Conservation (phyloP, 345 rosid genomes). For the Turritis glabra region DNA sequence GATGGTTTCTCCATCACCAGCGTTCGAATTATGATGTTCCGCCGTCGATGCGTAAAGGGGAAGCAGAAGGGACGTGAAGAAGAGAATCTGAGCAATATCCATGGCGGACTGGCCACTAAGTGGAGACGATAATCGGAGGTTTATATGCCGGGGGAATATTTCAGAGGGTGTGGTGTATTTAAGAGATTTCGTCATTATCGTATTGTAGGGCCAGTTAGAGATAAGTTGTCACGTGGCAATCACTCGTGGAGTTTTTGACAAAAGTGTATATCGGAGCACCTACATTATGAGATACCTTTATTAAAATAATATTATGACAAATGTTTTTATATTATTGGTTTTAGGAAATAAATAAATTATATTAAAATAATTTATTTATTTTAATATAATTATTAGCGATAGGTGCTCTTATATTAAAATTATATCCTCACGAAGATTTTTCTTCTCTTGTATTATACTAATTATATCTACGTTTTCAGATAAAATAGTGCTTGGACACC, state of each 20-base stretch:
- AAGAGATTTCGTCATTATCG: constrained; percentile 16
- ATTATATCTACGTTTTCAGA: not conserved
- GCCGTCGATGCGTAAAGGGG: constrained; percentile 19
- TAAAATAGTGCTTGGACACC: not conserved
- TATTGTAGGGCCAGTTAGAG: not conserved
- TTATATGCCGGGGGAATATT: not conserved
- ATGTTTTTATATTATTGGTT: no score
- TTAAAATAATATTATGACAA: no score
- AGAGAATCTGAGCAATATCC: constrained; percentile 5
- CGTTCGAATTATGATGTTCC: not conserved
- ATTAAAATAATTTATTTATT: no score
- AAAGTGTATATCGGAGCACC: not conserved
- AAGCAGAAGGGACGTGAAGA: constrained; percentile 9
- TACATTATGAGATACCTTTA: no score
- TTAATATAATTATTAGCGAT: no score
- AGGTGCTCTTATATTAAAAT: no score
- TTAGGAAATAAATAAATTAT: no score
- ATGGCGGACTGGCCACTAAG: constrained; percentile 12
- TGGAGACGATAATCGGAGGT: not conserved
- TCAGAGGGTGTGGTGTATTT: constrained; percentile 14
- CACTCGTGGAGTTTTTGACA: not conserved
- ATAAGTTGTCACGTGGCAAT: constrained; percentile 24
- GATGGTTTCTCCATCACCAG: constrained; percentile 48
- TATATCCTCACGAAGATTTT: no score
- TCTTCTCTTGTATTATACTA: not conserved